Evolutionary conservation across 371 early-diverging fungal genomes (phyloP).

Genomic region (Mucor saturninus): DNA sequence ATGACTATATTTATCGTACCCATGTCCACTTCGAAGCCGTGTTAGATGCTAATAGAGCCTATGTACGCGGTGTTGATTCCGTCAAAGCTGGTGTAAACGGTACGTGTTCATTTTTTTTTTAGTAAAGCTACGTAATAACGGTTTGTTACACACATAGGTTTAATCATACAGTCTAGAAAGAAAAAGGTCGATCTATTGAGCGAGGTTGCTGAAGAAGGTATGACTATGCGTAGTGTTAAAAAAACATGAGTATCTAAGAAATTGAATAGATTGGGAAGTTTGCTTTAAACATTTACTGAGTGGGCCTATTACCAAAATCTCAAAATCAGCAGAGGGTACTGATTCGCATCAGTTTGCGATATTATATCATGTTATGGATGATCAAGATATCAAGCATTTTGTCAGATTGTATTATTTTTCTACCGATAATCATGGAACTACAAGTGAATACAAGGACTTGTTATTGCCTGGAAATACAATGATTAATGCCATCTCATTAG

Average conservation of each 20-base stretch:
- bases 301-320: constrained; percentile 37
- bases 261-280: constrained; percentile 28
- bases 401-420: constrained; percentile 45
- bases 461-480: constrained; percentile 44
- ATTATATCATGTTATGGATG: constrained; percentile 40
- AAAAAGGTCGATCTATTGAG: constrained; percentile 14
- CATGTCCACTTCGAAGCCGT: constrained; percentile 36
- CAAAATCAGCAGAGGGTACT: constrained; percentile 17
- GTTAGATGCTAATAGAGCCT: constrained; percentile 10
- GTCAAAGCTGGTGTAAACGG: constrained; percentile 27
- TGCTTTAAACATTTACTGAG: constrained; percentile 35
- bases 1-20: constrained; percentile 43
- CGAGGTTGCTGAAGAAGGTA: constrained; percentile 17
- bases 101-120: not conserved
- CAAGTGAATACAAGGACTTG: constrained; percentile 41
- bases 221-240: not conserved
- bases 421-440: not conserved
- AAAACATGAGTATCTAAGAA: not conserved
- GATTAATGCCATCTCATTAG: constrained; percentile 41
- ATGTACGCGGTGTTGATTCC: constrained; percentile 24
- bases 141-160: constrained; percentile 11
- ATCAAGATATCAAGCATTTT: constrained; percentile 37
- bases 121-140: not conserved
- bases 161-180: constrained; percentile 24
- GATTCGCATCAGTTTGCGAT: constrained; percentile 30